Base-by-base conservation (phyloP, 2,329 filamentous ascomycete genomes). In the Trichoderma sp. region DNA sequence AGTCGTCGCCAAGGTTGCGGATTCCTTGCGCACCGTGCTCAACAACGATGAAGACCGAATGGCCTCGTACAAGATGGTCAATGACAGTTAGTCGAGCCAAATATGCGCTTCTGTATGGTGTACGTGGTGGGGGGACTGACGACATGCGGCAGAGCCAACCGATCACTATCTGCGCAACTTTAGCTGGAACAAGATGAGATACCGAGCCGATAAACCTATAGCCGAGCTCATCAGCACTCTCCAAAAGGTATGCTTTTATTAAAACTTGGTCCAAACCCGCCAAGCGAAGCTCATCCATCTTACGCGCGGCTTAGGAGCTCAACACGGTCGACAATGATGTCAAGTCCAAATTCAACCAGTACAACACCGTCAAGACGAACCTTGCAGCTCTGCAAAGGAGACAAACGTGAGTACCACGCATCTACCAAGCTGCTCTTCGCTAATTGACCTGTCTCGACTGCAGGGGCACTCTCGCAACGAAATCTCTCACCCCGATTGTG, bases 151-250 rank as follows among this genome's bases (percentile, higher is more conserved):
- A 98, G 95, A 97, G 82, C 95, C 96, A n/a, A 94, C 95, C 73
- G 95, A 98, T 77, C 92, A 95, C 80, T 99, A 98, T 80, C 85
- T 99, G 60, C 90, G 91, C 79, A 91, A 88, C 70, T 99, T 98
- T 83, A 88, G 90, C 75, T 99, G 96, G 96, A 98, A 98, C 85
- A 98, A 96, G 83, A 93, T 97, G 83, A 96, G 97, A 81, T 99
- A 98, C 83, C 91, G 96, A 78, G 92, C 93, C 74, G 96, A 99
- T 82, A 97, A 95, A 81, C 89, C 95, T 65, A 88, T 99, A 73
- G 88, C 90, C 71, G 95, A 98, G 79, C 86, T 98, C 73, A 92
- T 98, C 77, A 92, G 94, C 81, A 91, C 91, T 53, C 84, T 99
- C 72, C 94, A 97, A 80, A 98, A 97, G 89, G 93, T 93, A 76